Conservation (phyloP, 257 asterid species). For the Ligustrum vulgare region DNA sequence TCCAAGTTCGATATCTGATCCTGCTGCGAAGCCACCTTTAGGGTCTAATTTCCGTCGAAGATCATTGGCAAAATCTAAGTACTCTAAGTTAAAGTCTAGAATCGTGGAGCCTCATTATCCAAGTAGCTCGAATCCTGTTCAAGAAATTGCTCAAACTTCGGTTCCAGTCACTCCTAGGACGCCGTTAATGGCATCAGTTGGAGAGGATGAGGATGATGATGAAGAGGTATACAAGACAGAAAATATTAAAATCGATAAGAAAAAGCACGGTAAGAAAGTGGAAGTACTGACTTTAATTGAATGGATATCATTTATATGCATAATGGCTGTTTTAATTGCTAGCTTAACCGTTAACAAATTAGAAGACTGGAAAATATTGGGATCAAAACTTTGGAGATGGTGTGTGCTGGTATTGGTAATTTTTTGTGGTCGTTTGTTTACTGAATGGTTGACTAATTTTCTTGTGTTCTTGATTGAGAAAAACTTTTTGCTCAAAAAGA, state of each 20-base stretch:
- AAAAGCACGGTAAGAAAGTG: conserved; percentile 44
- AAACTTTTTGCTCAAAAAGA: conserved; percentile 58
- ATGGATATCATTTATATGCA: conserved; percentile 43
- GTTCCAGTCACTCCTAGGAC: conserved; percentile 62
- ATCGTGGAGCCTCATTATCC: conserved; percentile 57
- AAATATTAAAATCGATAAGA: conserved; percentile 17
- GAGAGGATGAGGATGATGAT: conserved; percentile 46
- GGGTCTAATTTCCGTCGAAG: conserved; percentile 33
- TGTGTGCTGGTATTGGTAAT: conserved; percentile 51
- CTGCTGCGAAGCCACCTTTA: conserved; percentile 35
- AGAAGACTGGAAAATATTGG: conserved; percentile 20
- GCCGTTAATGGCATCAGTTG: conserved; percentile 52
- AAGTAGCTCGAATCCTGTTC: conserved; percentile 25
- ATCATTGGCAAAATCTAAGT: conserved; percentile 26
- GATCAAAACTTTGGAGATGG: conserved; percentile 68
- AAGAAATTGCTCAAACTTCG: conserved; percentile 33
- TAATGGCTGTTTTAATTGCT: conserved; percentile 36
- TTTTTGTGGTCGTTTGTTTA: conserved; percentile 64
- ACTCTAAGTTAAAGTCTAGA: conserved; percentile 61
- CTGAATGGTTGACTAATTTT: conserved; percentile 54
- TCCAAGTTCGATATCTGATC: conserved; percentile 16
- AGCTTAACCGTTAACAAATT: conserved; percentile 42
- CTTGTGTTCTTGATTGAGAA: conserved; percentile 58
- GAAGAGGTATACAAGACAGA: conserved; percentile 45
- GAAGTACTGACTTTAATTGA: conserved; percentile 37